Evolutionary conservation across 805 yeast genomes (phyloP), one percentile per base, ranked within the genome.

Genomic region (Saccharomycopsis guyanensis): DNA sequence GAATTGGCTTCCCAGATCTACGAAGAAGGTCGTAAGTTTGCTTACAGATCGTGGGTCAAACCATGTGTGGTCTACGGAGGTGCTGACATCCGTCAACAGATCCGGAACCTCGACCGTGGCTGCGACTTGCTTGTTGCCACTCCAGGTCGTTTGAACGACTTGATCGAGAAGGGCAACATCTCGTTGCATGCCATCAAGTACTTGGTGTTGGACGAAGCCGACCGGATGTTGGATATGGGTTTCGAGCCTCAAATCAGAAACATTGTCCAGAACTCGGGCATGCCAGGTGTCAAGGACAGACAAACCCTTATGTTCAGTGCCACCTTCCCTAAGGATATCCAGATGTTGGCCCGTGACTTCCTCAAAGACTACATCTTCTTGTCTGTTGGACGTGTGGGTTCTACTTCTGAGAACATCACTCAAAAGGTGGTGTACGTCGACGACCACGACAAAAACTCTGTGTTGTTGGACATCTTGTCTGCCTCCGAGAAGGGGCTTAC

Each of bases 171-270:
- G 73, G 97, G 97, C 62, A 74, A 80, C 60, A 86, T 93, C 58
- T 88, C 97, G 38, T 75, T 93, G 62, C 75, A 78, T 55, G 87
- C 86, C 69, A 87, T 91, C 69, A 87, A 85, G 67, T 93, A 86
- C 69, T 78, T 93, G 66, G 97, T 93, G 44, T 76, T 93, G 57
- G 98, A 91, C 70, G 98, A 91, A 76, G 98, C 98, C 63, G 98
- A 93, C 72, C 86, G 98, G 75, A 93, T 93, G 98, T 81, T 93
- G 72, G 98, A 93, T 80, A 93, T 93, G 97, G 98, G 98, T 78
- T 93, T 93, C 73, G 98, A 93, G 75, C 97, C 97, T 56, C 98
- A 93, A 76, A 93, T 93, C 65, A 86, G 98, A 78, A 85, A 88
- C 66, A 91, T 93, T 62, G 98, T 93, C 53, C 94, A 91, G 69